These are phyloP conservation scores for Metschnikowia continentalis DNA, from an alignment of 805 yeast genomes.

Conservation along the genomic window DNA sequence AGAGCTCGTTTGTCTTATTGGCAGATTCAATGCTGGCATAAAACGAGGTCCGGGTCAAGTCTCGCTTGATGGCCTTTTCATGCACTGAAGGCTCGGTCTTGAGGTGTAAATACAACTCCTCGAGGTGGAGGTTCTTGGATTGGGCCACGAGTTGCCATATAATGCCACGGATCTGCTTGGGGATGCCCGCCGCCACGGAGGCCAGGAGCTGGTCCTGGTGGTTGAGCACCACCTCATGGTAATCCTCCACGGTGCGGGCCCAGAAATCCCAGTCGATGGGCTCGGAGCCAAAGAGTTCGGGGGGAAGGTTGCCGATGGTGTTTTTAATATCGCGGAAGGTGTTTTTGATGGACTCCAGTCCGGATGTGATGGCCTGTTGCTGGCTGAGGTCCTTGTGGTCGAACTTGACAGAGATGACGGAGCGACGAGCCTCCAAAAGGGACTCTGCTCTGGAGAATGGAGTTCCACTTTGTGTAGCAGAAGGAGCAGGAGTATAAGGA, in stretches of 20 bases:
- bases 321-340: constrained; percentile 46
- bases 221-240: constrained; percentile 58
- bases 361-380: constrained; percentile 41
- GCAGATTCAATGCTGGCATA: constrained; percentile 53
- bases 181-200: constrained; percentile 70
- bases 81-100: constrained; percentile 53
- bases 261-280: constrained; percentile 80
- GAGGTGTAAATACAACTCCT: constrained; percentile 52
- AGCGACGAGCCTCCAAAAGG: constrained; percentile 55
- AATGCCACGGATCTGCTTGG: constrained; percentile 79
- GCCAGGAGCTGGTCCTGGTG: constrained; percentile 56
- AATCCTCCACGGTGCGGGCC: constrained; percentile 77
- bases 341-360: constrained; percentile 36
- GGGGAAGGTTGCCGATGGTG: constrained; percentile 37
- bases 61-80: constrained; percentile 76
- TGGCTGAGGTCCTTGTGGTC: constrained; percentile 47
- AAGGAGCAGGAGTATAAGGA: too few species aligned
- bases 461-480: too few species aligned
- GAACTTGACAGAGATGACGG: constrained; percentile 51
- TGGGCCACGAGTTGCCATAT: constrained; percentile 88
- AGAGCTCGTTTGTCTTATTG: constrained; percentile 61
- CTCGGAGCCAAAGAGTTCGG: constrained; percentile 14
- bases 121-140: constrained; percentile 63
- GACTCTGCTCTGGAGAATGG: not conserved
- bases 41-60: constrained; percentile 80